Conservation (phyloP, 257 asterid species). For the Przewalskia tangutica region DNA sequence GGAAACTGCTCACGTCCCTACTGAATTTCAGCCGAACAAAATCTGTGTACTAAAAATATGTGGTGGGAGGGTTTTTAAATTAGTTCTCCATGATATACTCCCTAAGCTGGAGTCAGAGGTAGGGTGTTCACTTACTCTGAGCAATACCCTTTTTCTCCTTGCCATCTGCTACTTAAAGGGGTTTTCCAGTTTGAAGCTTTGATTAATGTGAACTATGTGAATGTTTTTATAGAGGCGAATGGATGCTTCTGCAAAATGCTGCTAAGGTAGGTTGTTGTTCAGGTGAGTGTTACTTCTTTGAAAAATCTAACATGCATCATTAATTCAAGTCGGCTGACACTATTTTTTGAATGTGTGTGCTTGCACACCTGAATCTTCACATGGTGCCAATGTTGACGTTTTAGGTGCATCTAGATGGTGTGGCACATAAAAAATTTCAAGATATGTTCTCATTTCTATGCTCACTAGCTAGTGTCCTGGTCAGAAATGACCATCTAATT, state of each 20-base stretch:
- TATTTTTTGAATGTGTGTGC: background rate
- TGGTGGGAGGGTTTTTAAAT: constrained; percentile 55
- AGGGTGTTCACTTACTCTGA: constrained; percentile 53
- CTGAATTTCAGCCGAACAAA: constrained; percentile 28
- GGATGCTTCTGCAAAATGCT: constrained; percentile 81
- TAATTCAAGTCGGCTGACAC: background rate
- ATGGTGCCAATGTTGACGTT: background rate
- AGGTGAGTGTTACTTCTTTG: constrained; percentile 80
- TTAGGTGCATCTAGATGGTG: background rate
- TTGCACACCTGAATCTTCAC: background rate
- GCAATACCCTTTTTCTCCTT: constrained; percentile 49
- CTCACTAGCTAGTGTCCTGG: background rate
- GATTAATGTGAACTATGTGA: constrained; percentile 30
- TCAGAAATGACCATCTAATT: background rate
- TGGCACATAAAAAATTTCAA: background rate
- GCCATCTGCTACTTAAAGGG: constrained; percentile 32
- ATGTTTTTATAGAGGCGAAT: constrained; percentile 78
- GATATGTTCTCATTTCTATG: background rate
- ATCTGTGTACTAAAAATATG: constrained; percentile 55
- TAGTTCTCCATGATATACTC: constrained; percentile 61
- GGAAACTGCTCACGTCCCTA: constrained; percentile 95
- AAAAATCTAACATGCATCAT: background rate
- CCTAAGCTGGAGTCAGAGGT: constrained; percentile 58
- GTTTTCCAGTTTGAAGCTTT: constrained; percentile 39
- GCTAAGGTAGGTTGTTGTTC: constrained; percentile 76